Percentiles rank a stretch among this genome's conserved stretches.
These are phyloP conservation scores for Chimonanthus praecox DNA, from an alignment of 164 flowering plant species.

Conservation along the genomic window DNA sequence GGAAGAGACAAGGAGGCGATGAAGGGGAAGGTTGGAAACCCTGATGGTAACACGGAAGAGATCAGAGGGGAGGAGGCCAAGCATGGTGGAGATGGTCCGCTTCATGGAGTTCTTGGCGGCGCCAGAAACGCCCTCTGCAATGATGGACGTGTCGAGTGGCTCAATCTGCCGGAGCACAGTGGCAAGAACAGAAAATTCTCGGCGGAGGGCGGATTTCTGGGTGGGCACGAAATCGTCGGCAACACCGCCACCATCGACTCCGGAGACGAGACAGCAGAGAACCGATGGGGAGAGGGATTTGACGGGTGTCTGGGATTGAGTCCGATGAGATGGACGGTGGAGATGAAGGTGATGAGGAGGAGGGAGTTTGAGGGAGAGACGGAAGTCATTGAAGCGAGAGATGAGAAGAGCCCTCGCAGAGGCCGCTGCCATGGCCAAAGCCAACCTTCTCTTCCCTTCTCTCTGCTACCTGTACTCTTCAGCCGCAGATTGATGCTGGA, in stretches of 20 bases:
- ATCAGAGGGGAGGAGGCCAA: slow-evolving; percentile 81
- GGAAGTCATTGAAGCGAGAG: slow-evolving; percentile 15
- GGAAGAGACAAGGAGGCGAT: slow-evolving; percentile 71
- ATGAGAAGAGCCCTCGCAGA: slow-evolving; percentile 16
- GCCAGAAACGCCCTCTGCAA: slow-evolving; percentile 72
- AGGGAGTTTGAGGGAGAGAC: slow-evolving; percentile 10
- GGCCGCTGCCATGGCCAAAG: slow-evolving; percentile 2
- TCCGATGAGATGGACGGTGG: background rate
- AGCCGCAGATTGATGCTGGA: too few species aligned
- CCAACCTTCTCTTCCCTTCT: too few species aligned
- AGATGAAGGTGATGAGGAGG: slow-evolving; percentile 1
- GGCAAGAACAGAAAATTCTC: slow-evolving; percentile 61
- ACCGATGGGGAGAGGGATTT: background rate
- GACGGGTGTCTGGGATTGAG: background rate
- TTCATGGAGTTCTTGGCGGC: slow-evolving; percentile 84
- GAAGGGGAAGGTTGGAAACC: slow-evolving; percentile 76
- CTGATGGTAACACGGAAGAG: slow-evolving; percentile 70
- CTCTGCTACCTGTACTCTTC: too few species aligned
- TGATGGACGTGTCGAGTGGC: slow-evolving; percentile 71
- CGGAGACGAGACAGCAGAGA: slow-evolving; percentile 50
- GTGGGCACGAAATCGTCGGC: slow-evolving; percentile 72
- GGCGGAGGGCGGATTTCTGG: slow-evolving; percentile 43
- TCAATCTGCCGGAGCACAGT: slow-evolving; percentile 70
- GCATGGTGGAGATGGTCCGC: slow-evolving; percentile 83
- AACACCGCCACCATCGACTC: slow-evolving; percentile 61